Base-by-base conservation (phyloP, 345 rosid species). In the Firmiana major region DNA sequence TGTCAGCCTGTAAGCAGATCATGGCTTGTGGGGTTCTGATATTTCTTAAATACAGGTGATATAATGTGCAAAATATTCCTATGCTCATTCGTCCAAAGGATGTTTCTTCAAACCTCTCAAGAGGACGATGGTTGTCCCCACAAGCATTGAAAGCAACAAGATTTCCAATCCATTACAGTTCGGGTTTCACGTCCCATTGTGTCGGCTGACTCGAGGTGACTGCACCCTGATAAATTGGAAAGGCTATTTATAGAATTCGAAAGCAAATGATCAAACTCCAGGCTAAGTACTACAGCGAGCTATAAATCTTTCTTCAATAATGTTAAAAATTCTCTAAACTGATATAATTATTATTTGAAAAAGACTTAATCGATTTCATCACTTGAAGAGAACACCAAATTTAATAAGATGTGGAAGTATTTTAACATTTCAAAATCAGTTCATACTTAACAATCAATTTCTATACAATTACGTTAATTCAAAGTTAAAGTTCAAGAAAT, bases 21-120 rank as follows among this genome's bases (percentile, higher is more conserved):
- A 69, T 69, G 73, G 73, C 42, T 46, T 11, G 73, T 26, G 43
- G 24, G 59, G 49, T 28, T 48, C 48, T 42, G 59, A 70, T 70
- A 48, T 15, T 70, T 40, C 40, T 24, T 69, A 69, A 26, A 48
- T 48, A 48, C 74, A 28, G 6, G 10, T 11, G 43, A 42, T 55
- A 21, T 8, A 55, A 55, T 55, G 60, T 21, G 22, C 16, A 21
- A 38, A 53, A 21, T 55, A 21, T 7, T 9, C 15, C n/a, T n/a
- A 2, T 24, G 16, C 21, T 3, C 21, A 19, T n/a, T 8, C 24
- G 54, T 43, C 74, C 58, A 8, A 70, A 26, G 12, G 16, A 36
- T 40, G 22, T 34, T 63, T 8, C 36, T 59, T 59, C 12, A 22
- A 57, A 57, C 28, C 31, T 15, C 28, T 9, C 8, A n/a, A 22